phyloP scores from a whole-genome alignment of 257 asterid genomes.

The Asclepias syriaca region DNA sequence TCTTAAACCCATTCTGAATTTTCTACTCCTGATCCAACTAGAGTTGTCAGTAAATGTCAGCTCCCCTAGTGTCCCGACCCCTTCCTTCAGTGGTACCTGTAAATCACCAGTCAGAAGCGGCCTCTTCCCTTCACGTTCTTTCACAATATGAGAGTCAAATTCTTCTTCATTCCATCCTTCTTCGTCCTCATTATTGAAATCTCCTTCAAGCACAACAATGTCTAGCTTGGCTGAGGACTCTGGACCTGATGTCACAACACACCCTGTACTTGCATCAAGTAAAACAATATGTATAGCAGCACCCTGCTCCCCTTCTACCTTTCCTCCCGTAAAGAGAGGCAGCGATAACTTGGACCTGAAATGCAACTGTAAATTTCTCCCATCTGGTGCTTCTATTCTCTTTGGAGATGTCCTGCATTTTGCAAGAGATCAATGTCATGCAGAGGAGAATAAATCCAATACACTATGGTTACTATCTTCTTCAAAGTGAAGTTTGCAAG shows the following conservation, averaged over 20 bases:
- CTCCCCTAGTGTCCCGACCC: conserved; percentile 85
- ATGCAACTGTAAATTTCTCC: conserved; percentile 74
- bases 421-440: conserved; percentile 11
- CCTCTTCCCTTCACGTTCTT: conserved; percentile 90
- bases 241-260: conserved; percentile 68
- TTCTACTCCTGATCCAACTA: conserved; percentile 97
- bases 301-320: conserved; percentile 89
- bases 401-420: conserved; percentile 78
- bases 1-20: conserved; percentile 82
- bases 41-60: conserved; percentile 92
- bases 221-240: conserved; percentile 71
- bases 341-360: conserved; percentile 80
- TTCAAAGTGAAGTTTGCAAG: not conserved
- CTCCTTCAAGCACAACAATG: conserved; percentile 86
- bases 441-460: conserved; percentile 12
- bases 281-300: conserved; percentile 70
- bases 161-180: conserved; percentile 81
- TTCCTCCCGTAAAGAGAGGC: conserved; percentile 88
- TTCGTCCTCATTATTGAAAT: conserved; percentile 77
- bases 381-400: conserved; percentile 79
- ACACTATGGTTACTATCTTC: not conserved
- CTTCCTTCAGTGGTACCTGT: conserved; percentile 77
- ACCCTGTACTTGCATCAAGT: conserved; percentile 61
- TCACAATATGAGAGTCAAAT: conserved; percentile 80
- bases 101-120: conserved; percentile 86